Evolutionary conservation across 2,329 filamentous ascomycete species (phyloP).

Genomic region (Periconia sp.): DNA sequence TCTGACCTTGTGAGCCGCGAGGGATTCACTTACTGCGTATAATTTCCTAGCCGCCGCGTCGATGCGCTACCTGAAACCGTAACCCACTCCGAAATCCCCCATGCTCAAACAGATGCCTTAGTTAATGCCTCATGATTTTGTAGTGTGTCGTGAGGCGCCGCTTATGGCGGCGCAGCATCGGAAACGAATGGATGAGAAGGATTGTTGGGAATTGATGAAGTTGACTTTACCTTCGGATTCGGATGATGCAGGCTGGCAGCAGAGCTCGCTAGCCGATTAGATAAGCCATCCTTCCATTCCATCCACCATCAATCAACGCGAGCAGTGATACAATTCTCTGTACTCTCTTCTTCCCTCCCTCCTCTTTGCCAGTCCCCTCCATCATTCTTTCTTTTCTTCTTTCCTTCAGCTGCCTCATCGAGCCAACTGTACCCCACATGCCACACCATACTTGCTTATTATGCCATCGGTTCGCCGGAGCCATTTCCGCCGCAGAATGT

Average conservation of each 20-base stretch:
- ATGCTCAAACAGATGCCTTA: conserved; percentile 5
- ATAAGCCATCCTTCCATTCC: too few relatives aligned
- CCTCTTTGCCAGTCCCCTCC: neutral
- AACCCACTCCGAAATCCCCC: neutral
- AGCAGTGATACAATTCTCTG: neutral
- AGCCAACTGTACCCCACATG: neutral
- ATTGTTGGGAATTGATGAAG: too few relatives aligned
- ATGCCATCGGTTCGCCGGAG: neutral
- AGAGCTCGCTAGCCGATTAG: too few relatives aligned
- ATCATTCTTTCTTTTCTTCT: neutral
- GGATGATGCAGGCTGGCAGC: too few relatives aligned
- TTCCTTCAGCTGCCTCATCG: neutral
- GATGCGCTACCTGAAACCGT: conserved; percentile 16
- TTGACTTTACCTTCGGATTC: too few relatives aligned
- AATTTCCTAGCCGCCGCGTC: neutral
- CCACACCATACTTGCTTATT: neutral
- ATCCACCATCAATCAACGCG: neutral
- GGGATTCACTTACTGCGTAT: too few relatives aligned
- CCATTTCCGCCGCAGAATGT: neutral
- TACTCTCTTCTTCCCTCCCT: neutral
- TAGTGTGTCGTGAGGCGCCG: neutral
- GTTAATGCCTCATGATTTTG: neutral
- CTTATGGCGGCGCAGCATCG: conserved; percentile 5
- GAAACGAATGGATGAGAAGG: too few relatives aligned
- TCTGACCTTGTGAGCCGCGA: too few relatives aligned